Percentiles rank a stretch among this genome's conserved stretches.
These are phyloP conservation scores for Citrus mangshanensis DNA, from an alignment of 345 rosid species.

Conservation along the genomic window DNA sequence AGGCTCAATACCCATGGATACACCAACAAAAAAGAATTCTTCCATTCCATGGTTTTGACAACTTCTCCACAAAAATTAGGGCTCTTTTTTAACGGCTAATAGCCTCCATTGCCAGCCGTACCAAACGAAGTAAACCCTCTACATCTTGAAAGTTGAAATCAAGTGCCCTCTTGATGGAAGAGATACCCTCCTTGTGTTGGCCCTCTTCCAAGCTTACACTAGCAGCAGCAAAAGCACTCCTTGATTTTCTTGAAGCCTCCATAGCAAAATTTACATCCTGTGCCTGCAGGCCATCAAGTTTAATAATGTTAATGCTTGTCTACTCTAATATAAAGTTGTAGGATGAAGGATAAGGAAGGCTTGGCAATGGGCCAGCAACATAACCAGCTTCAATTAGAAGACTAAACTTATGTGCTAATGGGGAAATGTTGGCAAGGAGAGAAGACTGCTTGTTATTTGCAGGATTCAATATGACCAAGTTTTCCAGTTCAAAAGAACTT, in stretches of 20 bases:
- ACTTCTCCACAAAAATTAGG: slow-evolving; percentile 19
- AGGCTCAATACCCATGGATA: slow-evolving; percentile 15
- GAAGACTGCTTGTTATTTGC: background rate
- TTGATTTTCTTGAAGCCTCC: slow-evolving; percentile 96
- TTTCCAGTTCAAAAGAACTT: background rate
- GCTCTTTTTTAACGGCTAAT: slow-evolving; percentile 44
- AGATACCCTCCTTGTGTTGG: slow-evolving; percentile 54
- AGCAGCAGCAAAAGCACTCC: slow-evolving; percentile 61
- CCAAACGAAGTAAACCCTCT: slow-evolving; percentile 70
- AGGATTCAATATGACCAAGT: background rate
- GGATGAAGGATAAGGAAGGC: background rate
- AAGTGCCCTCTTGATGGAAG: slow-evolving; percentile 74
- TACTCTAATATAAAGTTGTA: background rate
- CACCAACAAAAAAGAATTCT: slow-evolving; percentile 7
- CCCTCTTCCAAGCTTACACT: slow-evolving; percentile 45
- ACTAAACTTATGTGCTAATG: background rate
- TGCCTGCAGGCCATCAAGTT: slow-evolving; percentile 46
- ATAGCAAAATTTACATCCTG: slow-evolving; percentile 80
- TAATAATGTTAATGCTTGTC: background rate
- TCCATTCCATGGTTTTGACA: slow-evolving; percentile 9
- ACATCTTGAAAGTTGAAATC: slow-evolving; percentile 94
- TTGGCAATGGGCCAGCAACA: background rate
- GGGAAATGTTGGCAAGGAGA: background rate
- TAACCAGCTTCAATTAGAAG: background rate
- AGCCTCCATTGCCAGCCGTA: slow-evolving; percentile 82